Evolutionary conservation across 2,329 filamentous ascomycete genomes (phyloP), one percentile per base, ranked within the genome.

Genomic region (Calonectria pseudoreteaudii): DNA sequence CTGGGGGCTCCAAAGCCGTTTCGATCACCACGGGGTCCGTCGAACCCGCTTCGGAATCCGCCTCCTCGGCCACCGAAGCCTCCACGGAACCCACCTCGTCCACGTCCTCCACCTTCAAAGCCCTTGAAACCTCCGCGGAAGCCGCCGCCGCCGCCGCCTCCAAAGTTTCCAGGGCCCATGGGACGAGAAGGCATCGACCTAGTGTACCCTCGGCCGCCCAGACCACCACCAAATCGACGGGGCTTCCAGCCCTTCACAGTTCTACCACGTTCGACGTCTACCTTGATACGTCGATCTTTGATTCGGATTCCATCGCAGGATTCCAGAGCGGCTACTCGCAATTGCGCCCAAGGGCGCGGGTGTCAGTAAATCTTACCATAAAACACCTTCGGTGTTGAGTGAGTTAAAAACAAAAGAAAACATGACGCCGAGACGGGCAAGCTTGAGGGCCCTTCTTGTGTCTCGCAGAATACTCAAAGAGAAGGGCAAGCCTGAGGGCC

Each of bases 171-270:
- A 70, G 90, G 91, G 13, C 90, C 89, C 73, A 89, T 93, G 76
- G 95, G 95, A 68, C 95, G 92, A 44, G 93, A 89, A 66, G 93
- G 91, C 77, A 92, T 89, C 20, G 93, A 91, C 85, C 96, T 97
- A 71, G 96, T 98, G 85, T 98, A 98, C 77, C 95, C 94, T 80
- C 97, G 93, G 58, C 96, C 96, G 75, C 97, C 97, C 3, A 98
- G 91, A 60, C 97, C 97, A 77, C 97, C 97, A 72, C 96, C 97
- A 67, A 98, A 93, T 76, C 97, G 93, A 79, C 94, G 93, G 75
- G 97, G 97, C 82, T 94, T 94, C 97, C 97, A 99, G 64, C 94
- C 95, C 82, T 94, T 94, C 50, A 98, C 95, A 38, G 97, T 98
- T 79, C 97, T 94, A 78, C 97, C 97, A 82, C 97, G 93, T 86